These are phyloP conservation scores for Talaromyces sp. DNA, from an alignment of 2,329 filamentous ascomycete genomes.

Conservation along the genomic window DNA sequence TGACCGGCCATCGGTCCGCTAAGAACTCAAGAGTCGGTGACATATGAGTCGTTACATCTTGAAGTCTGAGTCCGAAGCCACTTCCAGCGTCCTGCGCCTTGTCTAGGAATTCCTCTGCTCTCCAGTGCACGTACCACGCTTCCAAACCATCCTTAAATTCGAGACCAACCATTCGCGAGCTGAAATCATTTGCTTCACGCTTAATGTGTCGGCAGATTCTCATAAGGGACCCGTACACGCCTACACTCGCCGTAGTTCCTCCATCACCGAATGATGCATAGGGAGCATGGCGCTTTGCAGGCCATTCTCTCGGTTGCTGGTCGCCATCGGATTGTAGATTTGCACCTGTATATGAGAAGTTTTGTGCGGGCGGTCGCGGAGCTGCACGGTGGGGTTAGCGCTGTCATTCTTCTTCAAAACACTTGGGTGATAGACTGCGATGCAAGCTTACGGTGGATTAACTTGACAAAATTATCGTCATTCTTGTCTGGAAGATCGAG, in stretches of 20 bases:
- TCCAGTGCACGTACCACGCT: not conserved
- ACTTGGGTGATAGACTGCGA: not conserved
- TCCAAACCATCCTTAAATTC: conserved; percentile 1
- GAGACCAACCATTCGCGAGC: conserved; percentile 9
- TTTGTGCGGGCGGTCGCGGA: not conserved
- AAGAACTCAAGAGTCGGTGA: not conserved
- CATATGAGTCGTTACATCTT: not conserved
- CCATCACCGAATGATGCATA: conserved; percentile 10
- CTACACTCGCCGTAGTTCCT: conserved; percentile 2
- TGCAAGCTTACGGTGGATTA: not conserved
- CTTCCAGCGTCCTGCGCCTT: not conserved
- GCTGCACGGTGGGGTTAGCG: not conserved
- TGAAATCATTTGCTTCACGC: not conserved
- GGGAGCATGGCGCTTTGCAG: conserved; percentile 1
- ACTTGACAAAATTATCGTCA: not conserved
- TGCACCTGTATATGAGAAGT: not conserved
- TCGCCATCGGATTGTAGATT: not conserved
- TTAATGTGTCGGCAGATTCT: conserved; percentile 5
- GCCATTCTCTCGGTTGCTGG: not conserved
- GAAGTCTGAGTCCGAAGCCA: not conserved
- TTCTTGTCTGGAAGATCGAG: not conserved
- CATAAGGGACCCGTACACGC: conserved; percentile 7
- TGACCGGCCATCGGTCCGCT: not conserved
- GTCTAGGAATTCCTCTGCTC: not conserved
- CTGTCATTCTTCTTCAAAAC: too few relatives aligned